Base-by-base conservation (phyloP, 202 grass and related monocot species). In the Carex arenaria region DNA sequence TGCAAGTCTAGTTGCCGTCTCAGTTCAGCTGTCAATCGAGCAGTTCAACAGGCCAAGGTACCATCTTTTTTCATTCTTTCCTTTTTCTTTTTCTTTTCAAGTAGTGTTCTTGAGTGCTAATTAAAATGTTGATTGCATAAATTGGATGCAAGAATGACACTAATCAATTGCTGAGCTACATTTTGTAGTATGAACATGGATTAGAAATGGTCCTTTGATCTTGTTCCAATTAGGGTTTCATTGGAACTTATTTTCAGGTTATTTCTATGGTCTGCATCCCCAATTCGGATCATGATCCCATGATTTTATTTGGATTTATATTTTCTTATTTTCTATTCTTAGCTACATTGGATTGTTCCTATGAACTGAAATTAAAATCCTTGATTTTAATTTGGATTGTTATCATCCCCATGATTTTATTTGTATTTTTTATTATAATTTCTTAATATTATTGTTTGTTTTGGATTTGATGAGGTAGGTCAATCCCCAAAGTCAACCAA, bases 1-100 rank as follows among this genome's bases (percentile, higher is more conserved):
- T 98, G 93, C 89, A 84, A 90, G 38, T 79, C 67, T n/a, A 73
- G 83, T 85, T 87, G 82, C 15, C 47, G 38, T 61, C 64, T 72
- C 17, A 66, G 73, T 2, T 55, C 7, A 47, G 67, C 55, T 43
- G 59, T 79, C 40, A 52, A 36, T 17, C 47, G 17, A 70, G 12
- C 80, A 42, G 57, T 70, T 54, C 61, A 56, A 20, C 69, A 28
- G 64, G 52, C 80, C 62, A 82, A 82, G 62, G 80, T 82, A 82
- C 13, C 7, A 61, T 53, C 40, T 8, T 54, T 82, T 67, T 64
- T 23, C 42, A 10, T 55, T 28, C 11, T 15, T 76, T 26, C 3
- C 14, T 31, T 11, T 15, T 31, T 51, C 3, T 26, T 54, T 54
- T 54, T 52, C 19, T 71, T 43, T 12, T 72, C 23, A 28, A 26